Evolutionary conservation across 306 rosid genomes (phyloP).

Genomic region (Ochetophila trinervis): DNA sequence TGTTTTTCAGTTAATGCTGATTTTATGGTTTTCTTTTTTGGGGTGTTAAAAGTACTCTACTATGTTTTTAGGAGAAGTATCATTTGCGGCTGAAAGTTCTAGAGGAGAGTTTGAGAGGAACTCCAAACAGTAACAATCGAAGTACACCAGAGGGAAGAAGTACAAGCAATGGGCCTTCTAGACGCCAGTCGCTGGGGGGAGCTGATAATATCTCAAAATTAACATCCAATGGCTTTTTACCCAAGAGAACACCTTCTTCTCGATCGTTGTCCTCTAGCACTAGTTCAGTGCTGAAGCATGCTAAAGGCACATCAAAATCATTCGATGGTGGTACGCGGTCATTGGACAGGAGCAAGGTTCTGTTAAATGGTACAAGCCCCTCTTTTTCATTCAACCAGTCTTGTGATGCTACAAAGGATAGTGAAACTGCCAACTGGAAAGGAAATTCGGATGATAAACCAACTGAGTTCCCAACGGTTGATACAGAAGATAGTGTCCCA

Average conservation of each 20-base stretch:
- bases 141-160: slow-evolving; percentile 79
- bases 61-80: slow-evolving; percentile 68
- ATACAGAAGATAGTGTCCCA: slow-evolving; percentile 75
- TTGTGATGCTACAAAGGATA: slow-evolving; percentile 65
- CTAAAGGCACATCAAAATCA: slow-evolving; percentile 96
- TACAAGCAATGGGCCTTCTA: slow-evolving; percentile 82
- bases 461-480: slow-evolving; percentile 57
- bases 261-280: slow-evolving; percentile 72
- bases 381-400: slow-evolving; percentile 72
- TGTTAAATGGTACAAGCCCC: slow-evolving; percentile 66
- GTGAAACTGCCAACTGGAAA: slow-evolving; percentile 58
- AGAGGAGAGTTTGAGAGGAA: slow-evolving; percentile 90
- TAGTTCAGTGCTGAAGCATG: slow-evolving; percentile 83
- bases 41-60: slow-evolving; percentile 16
- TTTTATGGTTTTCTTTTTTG: neutral
- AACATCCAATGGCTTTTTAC: slow-evolving; percentile 75
- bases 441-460: slow-evolving; percentile 77
- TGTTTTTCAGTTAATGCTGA: slow-evolving; percentile 23
- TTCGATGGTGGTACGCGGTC: slow-evolving; percentile 98
- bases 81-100: slow-evolving; percentile 89
- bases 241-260: slow-evolving; percentile 73
- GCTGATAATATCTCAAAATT: slow-evolving; percentile 75
- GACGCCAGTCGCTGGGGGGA: slow-evolving; percentile 97
- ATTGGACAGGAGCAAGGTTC: slow-evolving; percentile 84
- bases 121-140: slow-evolving; percentile 61